Conservation (phyloP, 352 stramenopile genomes). For the Globisporangium cystogenes region DNA sequence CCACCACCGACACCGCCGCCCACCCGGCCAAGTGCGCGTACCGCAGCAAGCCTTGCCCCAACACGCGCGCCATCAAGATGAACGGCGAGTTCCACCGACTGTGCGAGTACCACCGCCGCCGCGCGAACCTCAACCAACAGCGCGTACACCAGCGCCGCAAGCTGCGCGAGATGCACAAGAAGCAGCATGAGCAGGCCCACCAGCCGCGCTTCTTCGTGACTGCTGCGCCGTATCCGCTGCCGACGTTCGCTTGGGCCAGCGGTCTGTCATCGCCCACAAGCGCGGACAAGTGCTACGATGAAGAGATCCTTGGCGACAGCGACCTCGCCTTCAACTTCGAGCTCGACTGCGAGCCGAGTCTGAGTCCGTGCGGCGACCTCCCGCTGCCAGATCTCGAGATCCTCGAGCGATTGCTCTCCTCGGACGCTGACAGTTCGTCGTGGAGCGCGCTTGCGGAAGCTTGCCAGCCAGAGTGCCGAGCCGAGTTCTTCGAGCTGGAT, state of each 20-base stretch:
- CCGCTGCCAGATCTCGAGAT: constrained; percentile 8
- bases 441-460: background rate
- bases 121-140: constrained; percentile 40
- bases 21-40: constrained; percentile 16
- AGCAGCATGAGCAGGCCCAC: background rate
- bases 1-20: background rate
- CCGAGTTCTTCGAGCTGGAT: background rate
- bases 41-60: constrained; percentile 27
- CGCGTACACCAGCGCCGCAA: constrained; percentile 25
- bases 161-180: background rate
- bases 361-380: constrained; percentile 9
- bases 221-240: background rate
- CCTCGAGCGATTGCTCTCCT: constrained; percentile 8
- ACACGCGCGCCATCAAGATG: constrained; percentile 28
- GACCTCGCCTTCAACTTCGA: constrained; percentile 7
- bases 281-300: constrained; percentile 1
- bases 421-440: constrained; percentile 1
- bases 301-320: constrained; percentile 5
- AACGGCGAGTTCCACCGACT: constrained; percentile 39
- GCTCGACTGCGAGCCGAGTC: constrained; percentile 11
- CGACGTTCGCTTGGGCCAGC: background rate
- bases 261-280: background rate
- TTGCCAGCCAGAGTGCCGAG: background rate
- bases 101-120: constrained; percentile 30
- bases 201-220: background rate